Base-by-base conservation (phyloP, 768 basidiomycete species). In the Chiua virens region DNA sequence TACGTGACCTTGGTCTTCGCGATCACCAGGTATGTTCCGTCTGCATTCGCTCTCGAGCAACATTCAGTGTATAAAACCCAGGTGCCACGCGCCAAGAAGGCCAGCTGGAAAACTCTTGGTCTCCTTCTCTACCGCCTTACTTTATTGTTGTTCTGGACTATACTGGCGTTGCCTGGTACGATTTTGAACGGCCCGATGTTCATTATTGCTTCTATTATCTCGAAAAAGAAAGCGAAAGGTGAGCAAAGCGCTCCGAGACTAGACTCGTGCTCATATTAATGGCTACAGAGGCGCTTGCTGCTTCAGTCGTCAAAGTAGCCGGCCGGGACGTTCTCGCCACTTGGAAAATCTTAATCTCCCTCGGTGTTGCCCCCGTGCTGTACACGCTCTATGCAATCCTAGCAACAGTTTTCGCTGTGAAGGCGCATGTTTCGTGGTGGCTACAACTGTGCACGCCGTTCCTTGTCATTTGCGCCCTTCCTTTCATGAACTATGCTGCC, bases 251-350 rank as follows among this genome's bases (percentile, higher is more conserved):
- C 18, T 36, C 13, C 2, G 21, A 14, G 42, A 9, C 37, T 45
- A 20, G 41, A 37, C 40, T 42, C 15, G 21, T 43, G 22, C 39
- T 49, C 20, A 39, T 25, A 17, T 37, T 39, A 36, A 27, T 18
- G 7, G 20, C 32, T 15, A 11, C 68, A 97, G 95, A 94, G 80
- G 96, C 96, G 7, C 85, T 98, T 52, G 96, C 96, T 27, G 93
- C 89, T 3, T 98, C 95, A 8, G 83, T 82, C 5, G 96, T 98
- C 66, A 98, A 98, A 72, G 84, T 98, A 45, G 91, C 91, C 18
- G 96, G 86, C n/a, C 81, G 91, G 36, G 96, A 98, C 61, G 96
- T 98, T n/a, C 75, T 98, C 17, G 94, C 92, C 1, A 94, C 94
- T 5, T 98, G 96, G 96, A 98, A 98, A 68, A 85, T 98, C 30